phyloP scores from a whole-genome alignment of 495 filamentous ascomycete species.

The Hypoxylon crocopeplum region DNA sequence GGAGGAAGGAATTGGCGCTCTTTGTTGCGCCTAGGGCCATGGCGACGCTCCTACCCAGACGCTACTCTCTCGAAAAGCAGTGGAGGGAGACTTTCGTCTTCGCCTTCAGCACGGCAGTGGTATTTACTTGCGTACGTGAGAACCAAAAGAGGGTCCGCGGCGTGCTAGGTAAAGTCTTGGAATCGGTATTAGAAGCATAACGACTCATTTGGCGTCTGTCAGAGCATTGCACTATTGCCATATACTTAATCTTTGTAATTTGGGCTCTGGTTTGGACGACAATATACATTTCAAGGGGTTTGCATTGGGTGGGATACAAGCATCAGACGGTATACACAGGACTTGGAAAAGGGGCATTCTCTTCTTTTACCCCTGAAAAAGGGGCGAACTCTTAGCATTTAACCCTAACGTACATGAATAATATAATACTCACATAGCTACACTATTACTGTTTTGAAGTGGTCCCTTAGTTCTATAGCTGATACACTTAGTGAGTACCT shows the following conservation, averaged over 20 bases:
- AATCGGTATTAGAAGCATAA: conserved; percentile 56
- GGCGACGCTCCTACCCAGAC: conserved; percentile 76
- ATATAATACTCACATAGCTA: too few relatives aligned
- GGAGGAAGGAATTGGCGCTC: conserved; percentile 79
- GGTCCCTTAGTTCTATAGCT: too few relatives aligned
- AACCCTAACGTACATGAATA: too few relatives aligned
- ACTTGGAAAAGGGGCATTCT: too few relatives aligned
- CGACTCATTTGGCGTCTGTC: not conserved
- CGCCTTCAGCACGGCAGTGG: conserved; percentile 73
- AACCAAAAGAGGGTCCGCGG: conserved; percentile 72
- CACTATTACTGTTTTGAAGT: too few relatives aligned
- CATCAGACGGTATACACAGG: too few relatives aligned
- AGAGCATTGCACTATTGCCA: not conserved
- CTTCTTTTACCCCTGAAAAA: too few relatives aligned
- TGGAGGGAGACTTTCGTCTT: conserved; percentile 81
- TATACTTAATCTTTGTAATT: not conserved
- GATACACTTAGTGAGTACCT: too few relatives aligned
- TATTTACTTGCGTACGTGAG: conserved; percentile 75
- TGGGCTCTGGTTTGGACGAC: too few relatives aligned
- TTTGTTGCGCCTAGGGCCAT: conserved; percentile 87
- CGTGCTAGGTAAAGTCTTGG: conserved; percentile 71
- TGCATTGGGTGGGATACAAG: too few relatives aligned
- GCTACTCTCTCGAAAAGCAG: conserved; percentile 71
- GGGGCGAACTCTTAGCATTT: too few relatives aligned
- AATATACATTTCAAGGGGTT: too few relatives aligned